Percentiles rank a stretch among this genome's conserved stretches.
Evolutionary conservation across 768 basidiomycete species (phyloP).

Genomic region (Phlebiopsis gigantea): DNA sequence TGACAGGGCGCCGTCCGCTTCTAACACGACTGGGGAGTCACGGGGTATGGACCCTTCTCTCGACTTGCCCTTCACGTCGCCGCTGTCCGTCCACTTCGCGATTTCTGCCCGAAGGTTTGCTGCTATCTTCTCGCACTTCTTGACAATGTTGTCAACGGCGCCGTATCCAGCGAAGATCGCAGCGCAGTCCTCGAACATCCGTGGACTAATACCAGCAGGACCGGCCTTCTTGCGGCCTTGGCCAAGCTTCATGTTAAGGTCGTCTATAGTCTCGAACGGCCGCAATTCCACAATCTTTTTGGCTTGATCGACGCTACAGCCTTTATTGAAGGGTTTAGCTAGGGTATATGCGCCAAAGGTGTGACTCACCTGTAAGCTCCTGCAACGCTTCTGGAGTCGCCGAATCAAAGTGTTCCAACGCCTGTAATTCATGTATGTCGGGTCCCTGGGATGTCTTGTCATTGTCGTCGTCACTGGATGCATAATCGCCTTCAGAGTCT

Average conservation of each 20-base stretch:
- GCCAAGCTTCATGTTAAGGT: slow-evolving; percentile 69
- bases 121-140: slow-evolving; percentile 86
- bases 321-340: slow-evolving; percentile 30
- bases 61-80: slow-evolving; percentile 32
- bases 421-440: slow-evolving; percentile 39
- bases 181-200: slow-evolving; percentile 87
- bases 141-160: slow-evolving; percentile 83
- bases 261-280: slow-evolving; percentile 73
- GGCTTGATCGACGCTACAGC: slow-evolving; percentile 80
- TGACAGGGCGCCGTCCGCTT: slow-evolving; percentile 59
- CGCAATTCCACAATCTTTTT: slow-evolving; percentile 69
- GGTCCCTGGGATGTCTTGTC: slow-evolving; percentile 30
- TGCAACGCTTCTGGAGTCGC: slow-evolving; percentile 59
- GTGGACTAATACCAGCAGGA: slow-evolving; percentile 77
- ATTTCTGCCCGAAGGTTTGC: slow-evolving; percentile 67
- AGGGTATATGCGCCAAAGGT: neutral
- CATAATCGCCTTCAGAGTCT: slow-evolving; percentile 54
- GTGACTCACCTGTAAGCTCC: slow-evolving; percentile 63
- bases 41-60: slow-evolving; percentile 25
- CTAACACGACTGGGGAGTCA: slow-evolving; percentile 23
- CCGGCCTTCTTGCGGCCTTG: slow-evolving; percentile 87
- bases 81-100: slow-evolving; percentile 63
- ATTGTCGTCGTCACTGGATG: slow-evolving; percentile 43
- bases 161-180: slow-evolving; percentile 81
- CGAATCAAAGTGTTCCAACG: slow-evolving; percentile 66